phyloP scores from a whole-genome alignment of 2,329 filamentous ascomycete genomes.

The Sclerotinia spermophila region DNA sequence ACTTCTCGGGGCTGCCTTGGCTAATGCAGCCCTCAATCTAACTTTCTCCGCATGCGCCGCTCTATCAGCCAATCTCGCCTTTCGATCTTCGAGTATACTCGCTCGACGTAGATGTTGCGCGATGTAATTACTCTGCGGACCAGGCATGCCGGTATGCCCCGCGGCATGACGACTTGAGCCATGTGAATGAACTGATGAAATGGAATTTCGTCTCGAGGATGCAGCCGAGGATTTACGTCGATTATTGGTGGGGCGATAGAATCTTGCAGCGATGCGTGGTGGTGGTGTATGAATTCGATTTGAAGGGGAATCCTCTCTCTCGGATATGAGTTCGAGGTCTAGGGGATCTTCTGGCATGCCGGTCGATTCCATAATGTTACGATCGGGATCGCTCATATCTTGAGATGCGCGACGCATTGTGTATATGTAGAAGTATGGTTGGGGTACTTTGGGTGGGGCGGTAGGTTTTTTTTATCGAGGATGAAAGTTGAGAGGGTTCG shows the following conservation, averaged over 20 bases:
- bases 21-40: conserved; percentile 68
- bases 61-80: conserved; percentile 73
- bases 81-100: conserved; percentile 76
- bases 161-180: conserved; percentile 45
- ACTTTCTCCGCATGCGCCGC: conserved; percentile 83
- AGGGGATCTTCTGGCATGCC: conserved; percentile 20
- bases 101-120: conserved; percentile 76
- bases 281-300: conserved; percentile 56
- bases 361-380: conserved; percentile 36
- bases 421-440: conserved; percentile 6
- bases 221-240: conserved; percentile 72
- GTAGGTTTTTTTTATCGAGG: conserved; percentile 17
- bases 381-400: conserved; percentile 37
- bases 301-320: conserved; percentile 32
- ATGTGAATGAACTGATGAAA: conserved; percentile 64
- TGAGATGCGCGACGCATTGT: conserved; percentile 36
- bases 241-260: conserved; percentile 64
- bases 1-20: conserved; percentile 64
- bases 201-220: conserved; percentile 75
- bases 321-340: conserved; percentile 33
- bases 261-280: conserved; percentile 72
- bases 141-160: conserved; percentile 22
- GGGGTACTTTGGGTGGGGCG: conserved; percentile 6
- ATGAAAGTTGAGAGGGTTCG: conserved; percentile 1
- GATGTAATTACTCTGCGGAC: conserved; percentile 70